Evolutionary conservation across 805 yeast species (phyloP).

Genomic region (Yamadazyma nakazawae): DNA sequence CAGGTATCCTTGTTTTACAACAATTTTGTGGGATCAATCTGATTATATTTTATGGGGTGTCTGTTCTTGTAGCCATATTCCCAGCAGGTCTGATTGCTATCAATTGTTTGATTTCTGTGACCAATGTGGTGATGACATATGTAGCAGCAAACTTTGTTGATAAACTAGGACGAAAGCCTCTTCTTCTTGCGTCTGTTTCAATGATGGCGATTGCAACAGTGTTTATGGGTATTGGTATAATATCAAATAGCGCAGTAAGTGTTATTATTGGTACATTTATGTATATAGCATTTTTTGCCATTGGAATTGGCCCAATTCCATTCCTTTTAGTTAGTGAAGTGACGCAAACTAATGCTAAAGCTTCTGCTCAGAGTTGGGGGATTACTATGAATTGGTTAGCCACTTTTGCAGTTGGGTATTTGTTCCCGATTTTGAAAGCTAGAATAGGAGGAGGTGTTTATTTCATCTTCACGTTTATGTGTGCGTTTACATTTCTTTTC

Average conservation of each 20-base stretch:
- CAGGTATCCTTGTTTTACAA: constrained; percentile 75
- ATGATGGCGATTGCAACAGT: constrained; percentile 67
- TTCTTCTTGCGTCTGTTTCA: constrained; percentile 56
- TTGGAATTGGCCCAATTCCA: constrained; percentile 95
- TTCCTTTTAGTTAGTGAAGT: constrained; percentile 84
- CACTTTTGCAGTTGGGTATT: constrained; percentile 74
- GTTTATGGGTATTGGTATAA: constrained; percentile 64
- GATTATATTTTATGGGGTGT: constrained; percentile 89
- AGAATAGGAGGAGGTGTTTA: constrained; percentile 73
- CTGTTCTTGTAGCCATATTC: constrained; percentile 65
- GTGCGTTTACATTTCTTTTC: constrained; percentile 49
- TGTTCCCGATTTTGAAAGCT: constrained; percentile 71
- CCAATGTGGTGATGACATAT: constrained; percentile 73
- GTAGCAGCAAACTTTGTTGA: constrained; percentile 76
- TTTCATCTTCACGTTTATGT: constrained; percentile 61
- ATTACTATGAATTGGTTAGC: constrained; percentile 89
- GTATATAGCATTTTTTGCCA: constrained; percentile 82
- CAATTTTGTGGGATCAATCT: constrained; percentile 93
- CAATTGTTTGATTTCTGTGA: constrained; percentile 71
- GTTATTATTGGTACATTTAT: constrained; percentile 63
- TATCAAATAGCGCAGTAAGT: constrained; percentile 40
- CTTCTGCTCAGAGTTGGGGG: constrained; percentile 90
- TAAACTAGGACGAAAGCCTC: constrained; percentile 63
- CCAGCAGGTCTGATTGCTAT: constrained; percentile 70
- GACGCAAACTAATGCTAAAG: constrained; percentile 76